A percentile compares a stretch with the other conserved stretches of the same genome.
These are phyloP conservation scores for Ustilago nuda DNA, from an alignment of 1,284 basidiomycete genomes.

Conservation along the genomic window DNA sequence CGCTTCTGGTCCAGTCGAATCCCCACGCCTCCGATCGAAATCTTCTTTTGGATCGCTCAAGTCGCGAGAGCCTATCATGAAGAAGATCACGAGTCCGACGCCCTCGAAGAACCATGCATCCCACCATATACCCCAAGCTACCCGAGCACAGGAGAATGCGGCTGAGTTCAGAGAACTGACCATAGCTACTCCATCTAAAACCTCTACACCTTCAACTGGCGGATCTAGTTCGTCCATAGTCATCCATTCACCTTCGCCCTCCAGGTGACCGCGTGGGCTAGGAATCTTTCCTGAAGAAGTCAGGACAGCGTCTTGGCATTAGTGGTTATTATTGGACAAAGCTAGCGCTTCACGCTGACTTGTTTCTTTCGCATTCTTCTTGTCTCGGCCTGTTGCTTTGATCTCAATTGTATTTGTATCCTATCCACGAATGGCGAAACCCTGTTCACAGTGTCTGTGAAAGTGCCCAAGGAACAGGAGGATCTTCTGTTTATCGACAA, in stretches of 20 bases:
- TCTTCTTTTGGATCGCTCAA: constrained; percentile 23
- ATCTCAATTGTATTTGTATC: constrained; percentile 5
- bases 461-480: neutral
- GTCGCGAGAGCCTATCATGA: constrained; percentile 4
- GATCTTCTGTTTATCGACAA: neutral
- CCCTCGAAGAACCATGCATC: neutral
- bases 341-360: neutral
- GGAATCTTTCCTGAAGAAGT: neutral
- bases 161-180: neutral
- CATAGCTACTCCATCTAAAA: constrained; percentile 2
- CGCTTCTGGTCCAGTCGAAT: constrained; percentile 29
- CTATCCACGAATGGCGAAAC: neutral
- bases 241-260: constrained; percentile 19
- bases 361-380: neutral
- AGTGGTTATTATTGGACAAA: neutral
- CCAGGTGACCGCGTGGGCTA: neutral
- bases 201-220: constrained; percentile 11
- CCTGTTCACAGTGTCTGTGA: neutral
- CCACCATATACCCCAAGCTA: neutral
- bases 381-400: neutral
- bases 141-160: neutral
- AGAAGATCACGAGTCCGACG: neutral
- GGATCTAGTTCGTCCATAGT: constrained; percentile 30
- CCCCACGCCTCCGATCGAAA: constrained; percentile 12
- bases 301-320: neutral